Conservation (phyloP, 1,139 yeast genomes). For the Suhomyces bolitotheri region DNA sequence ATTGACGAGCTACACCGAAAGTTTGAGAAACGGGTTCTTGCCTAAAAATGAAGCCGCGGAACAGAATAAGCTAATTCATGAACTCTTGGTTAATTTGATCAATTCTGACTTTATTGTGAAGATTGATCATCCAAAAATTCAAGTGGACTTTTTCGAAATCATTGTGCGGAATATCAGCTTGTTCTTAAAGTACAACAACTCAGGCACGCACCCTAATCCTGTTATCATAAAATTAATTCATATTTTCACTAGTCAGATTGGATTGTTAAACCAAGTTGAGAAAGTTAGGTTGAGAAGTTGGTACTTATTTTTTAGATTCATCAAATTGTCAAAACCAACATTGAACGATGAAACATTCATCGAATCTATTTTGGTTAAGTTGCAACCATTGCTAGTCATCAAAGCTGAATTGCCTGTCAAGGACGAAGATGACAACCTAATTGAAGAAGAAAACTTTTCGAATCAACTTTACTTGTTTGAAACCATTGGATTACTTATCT, state of each 20-base stretch:
- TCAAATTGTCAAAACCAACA: conserved; percentile 70
- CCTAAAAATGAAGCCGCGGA: conserved; percentile 59
- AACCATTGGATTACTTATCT: conserved; percentile 66
- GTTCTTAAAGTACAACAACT: conserved; percentile 41
- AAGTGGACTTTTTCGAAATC: conserved; percentile 78
- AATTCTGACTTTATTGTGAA: conserved; percentile 52
- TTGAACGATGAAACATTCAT: conserved; percentile 44
- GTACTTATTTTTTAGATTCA: conserved; percentile 83
- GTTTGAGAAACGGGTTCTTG: conserved; percentile 68
- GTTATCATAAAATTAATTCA: conserved; percentile 67
- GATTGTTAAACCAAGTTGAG: conserved; percentile 70
- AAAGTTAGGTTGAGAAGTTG: conserved; percentile 84
- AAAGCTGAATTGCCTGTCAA: conserved; percentile 56
- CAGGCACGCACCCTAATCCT: conserved; percentile 27
- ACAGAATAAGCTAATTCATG: conserved; percentile 57
- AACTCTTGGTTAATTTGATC: conserved; percentile 64
- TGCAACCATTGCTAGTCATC: conserved; percentile 55
- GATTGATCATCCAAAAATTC: conserved; percentile 75
- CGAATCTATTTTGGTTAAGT: conserved; percentile 39
- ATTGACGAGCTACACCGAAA: conserved; percentile 75
- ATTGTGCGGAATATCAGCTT: conserved; percentile 76
- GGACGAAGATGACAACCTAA: conserved; percentile 56
- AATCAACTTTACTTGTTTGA: conserved; percentile 84
- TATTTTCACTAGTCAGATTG: conserved; percentile 76
- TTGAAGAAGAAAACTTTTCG: conserved; percentile 64